A percentile compares a stretch with the other conserved stretches of the same genome.
Evolutionary conservation across 2,329 filamentous ascomycete genomes (phyloP).

Genomic region (Dothideomycetes sp.): DNA sequence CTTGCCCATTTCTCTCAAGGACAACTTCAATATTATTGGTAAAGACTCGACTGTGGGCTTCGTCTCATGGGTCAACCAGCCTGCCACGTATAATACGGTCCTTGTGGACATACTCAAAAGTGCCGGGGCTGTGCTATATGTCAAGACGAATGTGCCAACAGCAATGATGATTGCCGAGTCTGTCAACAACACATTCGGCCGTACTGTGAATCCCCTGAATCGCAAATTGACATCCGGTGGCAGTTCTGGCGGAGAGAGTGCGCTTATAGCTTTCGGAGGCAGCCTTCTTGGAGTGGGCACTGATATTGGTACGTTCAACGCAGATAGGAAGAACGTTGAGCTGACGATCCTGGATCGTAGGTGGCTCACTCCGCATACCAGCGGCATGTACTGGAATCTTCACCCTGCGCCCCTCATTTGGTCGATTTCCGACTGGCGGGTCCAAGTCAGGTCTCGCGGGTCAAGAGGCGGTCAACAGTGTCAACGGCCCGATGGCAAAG

Average conservation of each 20-base stretch:
- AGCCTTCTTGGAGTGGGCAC: constrained; percentile 52
- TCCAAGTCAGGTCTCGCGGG: constrained; percentile 49
- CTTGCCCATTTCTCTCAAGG: constrained; percentile 56
- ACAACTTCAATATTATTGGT: constrained; percentile 54
- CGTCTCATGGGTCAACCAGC: constrained; percentile 48
- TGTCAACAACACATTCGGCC: constrained; percentile 54
- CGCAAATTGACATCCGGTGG: constrained; percentile 51
- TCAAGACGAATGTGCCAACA: constrained; percentile 60
- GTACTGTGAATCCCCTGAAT: constrained; percentile 49
- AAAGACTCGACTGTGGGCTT: constrained; percentile 55
- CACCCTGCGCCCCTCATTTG: constrained; percentile 45
- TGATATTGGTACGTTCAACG: constrained; percentile 40
- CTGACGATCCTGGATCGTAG: constrained; percentile 12
- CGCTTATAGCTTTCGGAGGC: constrained; percentile 49
- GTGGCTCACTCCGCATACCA: constrained; percentile 44
- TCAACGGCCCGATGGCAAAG: constrained; percentile 52
- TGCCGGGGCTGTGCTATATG: constrained; percentile 55
- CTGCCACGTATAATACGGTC: constrained; percentile 43
- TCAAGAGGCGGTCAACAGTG: constrained; percentile 52
- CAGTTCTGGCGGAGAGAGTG: constrained; percentile 56
- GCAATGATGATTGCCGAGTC: constrained; percentile 60
- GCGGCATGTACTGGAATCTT: constrained; percentile 49
- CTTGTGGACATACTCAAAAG: constrained; percentile 47
- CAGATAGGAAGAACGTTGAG: constrained; percentile 7
- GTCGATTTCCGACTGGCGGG: constrained; percentile 47